Evolutionary conservation across 352 stramenopile species (phyloP).

Genomic region (Paralagenidium karlingii): DNA sequence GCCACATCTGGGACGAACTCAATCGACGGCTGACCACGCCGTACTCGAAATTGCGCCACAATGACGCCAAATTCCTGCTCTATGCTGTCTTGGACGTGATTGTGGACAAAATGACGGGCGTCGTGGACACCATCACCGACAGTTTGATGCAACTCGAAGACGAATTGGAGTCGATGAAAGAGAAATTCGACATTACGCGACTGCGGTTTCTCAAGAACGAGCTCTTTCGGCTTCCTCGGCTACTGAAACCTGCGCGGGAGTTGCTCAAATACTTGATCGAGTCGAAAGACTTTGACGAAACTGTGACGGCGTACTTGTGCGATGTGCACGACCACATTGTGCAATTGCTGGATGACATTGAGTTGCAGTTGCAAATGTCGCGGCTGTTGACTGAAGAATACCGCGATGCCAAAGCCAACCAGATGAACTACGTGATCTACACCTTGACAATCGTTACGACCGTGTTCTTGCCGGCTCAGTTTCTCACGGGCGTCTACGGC

Average conservation of each 20-base stretch:
- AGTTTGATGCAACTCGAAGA: constrained; percentile 68
- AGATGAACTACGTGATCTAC: constrained; percentile 87
- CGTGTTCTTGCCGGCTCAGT: constrained; percentile 78
- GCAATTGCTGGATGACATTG: constrained; percentile 69
- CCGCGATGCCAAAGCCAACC: constrained; percentile 65
- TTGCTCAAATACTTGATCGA: constrained; percentile 78
- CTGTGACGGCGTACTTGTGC: constrained; percentile 69
- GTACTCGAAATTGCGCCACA: constrained; percentile 85
- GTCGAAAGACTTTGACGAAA: constrained; percentile 68
- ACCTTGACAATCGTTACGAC: constrained; percentile 85
- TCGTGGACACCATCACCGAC: constrained; percentile 66
- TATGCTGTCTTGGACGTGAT: constrained; percentile 82
- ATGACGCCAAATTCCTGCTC: constrained; percentile 78
- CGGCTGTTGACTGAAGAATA: constrained; percentile 69
- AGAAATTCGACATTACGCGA: constrained; percentile 59
- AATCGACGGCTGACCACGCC: constrained; percentile 57
- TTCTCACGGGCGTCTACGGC: constrained; percentile 81
- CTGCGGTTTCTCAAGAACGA: constrained; percentile 70
- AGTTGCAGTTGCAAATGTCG: constrained; percentile 73
- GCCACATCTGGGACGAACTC: constrained; percentile 60
- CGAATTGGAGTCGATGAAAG: constrained; percentile 43
- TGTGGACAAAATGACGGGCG: constrained; percentile 68
- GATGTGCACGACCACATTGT: constrained; percentile 77
- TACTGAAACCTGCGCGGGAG: constrained; percentile 71
- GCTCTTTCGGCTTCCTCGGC: constrained; percentile 52